Conservation (phyloP, 225 moss, liverwort and hornwort genomes). For the Polytrichum commune region DNA sequence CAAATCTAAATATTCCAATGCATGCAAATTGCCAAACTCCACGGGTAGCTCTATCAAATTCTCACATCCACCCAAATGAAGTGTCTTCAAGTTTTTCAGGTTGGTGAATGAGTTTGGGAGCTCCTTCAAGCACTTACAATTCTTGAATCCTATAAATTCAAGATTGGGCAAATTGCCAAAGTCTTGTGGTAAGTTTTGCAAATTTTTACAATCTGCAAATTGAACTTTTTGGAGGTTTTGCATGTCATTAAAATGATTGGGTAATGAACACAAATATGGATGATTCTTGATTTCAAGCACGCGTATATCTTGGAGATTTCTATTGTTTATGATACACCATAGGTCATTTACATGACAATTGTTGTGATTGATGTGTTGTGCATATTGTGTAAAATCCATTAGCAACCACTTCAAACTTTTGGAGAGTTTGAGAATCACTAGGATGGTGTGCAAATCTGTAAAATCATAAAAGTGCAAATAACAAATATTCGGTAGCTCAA, state of each 20-base stretch:
- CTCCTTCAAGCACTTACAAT: background rate
- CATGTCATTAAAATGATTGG: background rate
- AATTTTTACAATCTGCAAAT: background rate
- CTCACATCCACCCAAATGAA: accelerated
- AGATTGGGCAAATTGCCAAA: background rate
- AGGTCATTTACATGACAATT: background rate
- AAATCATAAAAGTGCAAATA: background rate
- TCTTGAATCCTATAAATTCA: background rate
- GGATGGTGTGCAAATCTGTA: background rate
- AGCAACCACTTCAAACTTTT: background rate
- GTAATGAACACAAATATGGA: background rate
- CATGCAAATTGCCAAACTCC: no score
- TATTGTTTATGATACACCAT: background rate
- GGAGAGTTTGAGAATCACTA: background rate
- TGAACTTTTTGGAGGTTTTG: background rate
- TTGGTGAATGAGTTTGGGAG: background rate
- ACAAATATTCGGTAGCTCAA: background rate
- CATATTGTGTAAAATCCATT: background rate
- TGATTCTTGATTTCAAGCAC: background rate
- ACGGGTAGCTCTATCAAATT: no score
- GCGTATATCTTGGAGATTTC: background rate
- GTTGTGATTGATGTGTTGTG: background rate
- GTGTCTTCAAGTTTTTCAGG: background rate
- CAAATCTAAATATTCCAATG: no score
- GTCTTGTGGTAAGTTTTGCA: background rate